A percentile compares a stretch with the other conserved stretches of the same genome.
These are phyloP conservation scores for Geotrichum carabidarum DNA, from an alignment of 1,139 yeast species.

Conservation along the genomic window DNA sequence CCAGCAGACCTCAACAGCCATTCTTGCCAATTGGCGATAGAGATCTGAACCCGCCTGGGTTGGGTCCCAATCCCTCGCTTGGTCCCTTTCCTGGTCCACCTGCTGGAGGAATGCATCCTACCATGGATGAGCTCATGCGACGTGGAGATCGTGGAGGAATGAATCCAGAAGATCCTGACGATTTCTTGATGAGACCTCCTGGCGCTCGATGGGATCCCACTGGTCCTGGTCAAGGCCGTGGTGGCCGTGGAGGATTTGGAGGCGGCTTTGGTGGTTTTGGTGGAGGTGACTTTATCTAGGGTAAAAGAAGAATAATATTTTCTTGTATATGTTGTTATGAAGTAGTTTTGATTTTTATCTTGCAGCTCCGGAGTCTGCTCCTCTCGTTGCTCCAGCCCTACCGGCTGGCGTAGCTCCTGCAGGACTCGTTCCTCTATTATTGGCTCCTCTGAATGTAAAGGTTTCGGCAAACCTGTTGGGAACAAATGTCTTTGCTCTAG, in stretches of 20 bases:
- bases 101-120: conserved; percentile 17
- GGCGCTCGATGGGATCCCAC: conserved; percentile 18
- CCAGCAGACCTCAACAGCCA: neutral
- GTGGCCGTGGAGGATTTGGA: conserved; percentile 10
- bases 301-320: neutral
- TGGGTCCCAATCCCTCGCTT: conserved; percentile 2
- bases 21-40: conserved; percentile 16
- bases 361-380: no score
- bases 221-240: conserved; percentile 13
- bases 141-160: neutral
- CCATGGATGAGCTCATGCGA: conserved; percentile 10
- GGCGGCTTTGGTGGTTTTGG: conserved; percentile 16
- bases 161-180: conserved; percentile 2
- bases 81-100: conserved; percentile 1
- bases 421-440: no score
- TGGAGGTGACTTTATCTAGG: neutral
- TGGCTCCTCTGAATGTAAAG: no score
- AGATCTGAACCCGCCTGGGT: conserved; percentile 17
- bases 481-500: no score
- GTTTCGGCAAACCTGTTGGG: no score
- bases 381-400: no score
- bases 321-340: neutral
- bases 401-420: no score
- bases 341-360: neutral
- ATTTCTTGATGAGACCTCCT: conserved; percentile 13